Evolutionary conservation across 2,329 filamentous ascomycete species (phyloP), one percentile per base, ranked within the genome.

Genomic region (Septoria linicola): DNA sequence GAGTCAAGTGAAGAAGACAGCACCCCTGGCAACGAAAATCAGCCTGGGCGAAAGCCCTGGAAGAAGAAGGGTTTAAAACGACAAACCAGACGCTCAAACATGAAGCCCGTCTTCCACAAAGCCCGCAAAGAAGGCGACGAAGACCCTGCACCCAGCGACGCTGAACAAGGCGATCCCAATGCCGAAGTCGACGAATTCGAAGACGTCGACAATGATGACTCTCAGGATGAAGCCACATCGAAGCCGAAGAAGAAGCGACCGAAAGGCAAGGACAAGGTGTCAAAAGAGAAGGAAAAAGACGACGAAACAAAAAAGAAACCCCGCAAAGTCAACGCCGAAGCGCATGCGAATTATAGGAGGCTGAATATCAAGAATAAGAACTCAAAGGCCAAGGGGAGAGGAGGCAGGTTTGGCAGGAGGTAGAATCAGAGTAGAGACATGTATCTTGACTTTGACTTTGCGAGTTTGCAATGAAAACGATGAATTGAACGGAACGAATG

Each of bases 11-110:
- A 87, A 51, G 81, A 86, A 50, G 77, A 79, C 0, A 65, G 66
- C 3, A 66, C 69, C n/a, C 46, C 39, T 2, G 63, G 63, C 16
- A 46, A 37, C 8, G 58, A 60, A n/a, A n/a, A n/a, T 20, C 60
- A 58, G 11, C 50, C 78, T 10, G 80, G 74, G 2, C 67, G 83
- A 31, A 80, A 77, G 47, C 70, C 81, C 1, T 92, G 80, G 75
- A 92, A 91, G 76, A 93, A 93, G 79, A 88, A 88, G 73, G 88
- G 87, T 0, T 80, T 88, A 66, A 93, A 93, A 74, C 78, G 88
- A 54, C 89, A 87, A 49, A 92, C 88, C 2, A 77, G 84, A 55
- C 75, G 78, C 41, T 77, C 80, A 49, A 89, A 84, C 53, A 88
- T 68, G 63, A 59, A 59, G 57, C 67, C 67, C 8, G 63, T 67